Evolutionary conservation across 148 eudicot species (phyloP), one percentile per base, ranked within the genome.

Genomic region (Limonium bicolor): DNA sequence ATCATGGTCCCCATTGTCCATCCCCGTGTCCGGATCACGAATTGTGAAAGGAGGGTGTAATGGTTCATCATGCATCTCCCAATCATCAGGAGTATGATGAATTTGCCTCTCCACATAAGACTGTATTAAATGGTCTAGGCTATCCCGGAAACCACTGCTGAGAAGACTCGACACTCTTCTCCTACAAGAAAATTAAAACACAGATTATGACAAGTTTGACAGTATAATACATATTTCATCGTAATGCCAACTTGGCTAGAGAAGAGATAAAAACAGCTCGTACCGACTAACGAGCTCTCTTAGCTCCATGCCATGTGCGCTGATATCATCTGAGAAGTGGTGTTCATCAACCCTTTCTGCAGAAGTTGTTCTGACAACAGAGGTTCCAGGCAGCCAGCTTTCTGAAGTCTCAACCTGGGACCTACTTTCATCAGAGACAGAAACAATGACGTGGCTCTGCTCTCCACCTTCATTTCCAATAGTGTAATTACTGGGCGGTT

Each of bases 141-240:
- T 80, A 60, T 68, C 87, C 16, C 97, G 83, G 48, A 88, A 88
- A 66, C 73, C 80, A 58, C 97, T 88, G 38, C 57, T 70, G 60
- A 88, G 97, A 59, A 88, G 87, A 62, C 70, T 77, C 15, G 97
- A 77, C 56, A 88, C 97, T 50, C 70, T 74, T 71, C 97, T 77
- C 83, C 97, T 88, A 27, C 33, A 64, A 27, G 11, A 56, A 14
- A 20, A 17, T 38, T 24, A 46, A n/a, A n/a, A n/a, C 11, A 45
- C 24, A 0, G 12, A n/a, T 11, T n/a, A 25, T 25, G 11, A 5
- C 9, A 45, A 11, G 23, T 7, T 5, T 45, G 24, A 9, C 13
- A 15, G 20, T 12, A 12, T 19, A 20, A 41, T 13, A 41, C 20
- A 14, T 12, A n/a, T n/a, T n/a, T n/a, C n/a, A n/a, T n/a, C n/a